Conservation (phyloP, 1,284 basidiomycete genomes). For the Boletus semigastroideus region DNA sequence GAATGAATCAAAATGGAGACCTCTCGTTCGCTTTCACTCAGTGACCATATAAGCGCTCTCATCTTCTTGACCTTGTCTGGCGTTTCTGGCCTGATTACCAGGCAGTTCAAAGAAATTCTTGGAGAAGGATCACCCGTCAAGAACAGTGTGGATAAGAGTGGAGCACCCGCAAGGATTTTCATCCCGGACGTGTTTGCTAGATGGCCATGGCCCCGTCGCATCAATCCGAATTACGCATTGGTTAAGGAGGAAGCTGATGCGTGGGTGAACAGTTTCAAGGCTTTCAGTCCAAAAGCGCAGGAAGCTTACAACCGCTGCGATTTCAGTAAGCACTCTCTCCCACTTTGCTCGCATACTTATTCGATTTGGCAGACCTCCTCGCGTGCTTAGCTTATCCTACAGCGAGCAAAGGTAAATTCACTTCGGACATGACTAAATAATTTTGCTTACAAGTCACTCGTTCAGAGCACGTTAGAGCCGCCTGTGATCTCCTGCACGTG, state of each 20-base stretch:
- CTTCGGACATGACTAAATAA: too few relatives aligned
- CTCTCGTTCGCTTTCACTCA: too few relatives aligned
- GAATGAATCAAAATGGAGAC: too few relatives aligned
- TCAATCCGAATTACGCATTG: conserved; percentile 13
- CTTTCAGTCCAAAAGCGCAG: conserved; percentile 16
- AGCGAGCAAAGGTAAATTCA: conserved; percentile 3
- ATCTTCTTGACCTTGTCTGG: too few relatives aligned
- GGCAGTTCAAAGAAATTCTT: too few relatives aligned
- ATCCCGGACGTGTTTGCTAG: conserved; percentile 16
- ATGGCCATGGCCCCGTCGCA: conserved; percentile 21
- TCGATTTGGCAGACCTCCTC: conserved; percentile 8
- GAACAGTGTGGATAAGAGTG: neutral
- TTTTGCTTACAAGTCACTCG: neutral
- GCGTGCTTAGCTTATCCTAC: conserved; percentile 11
- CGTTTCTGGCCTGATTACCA: too few relatives aligned
- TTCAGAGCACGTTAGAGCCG: conserved; percentile 1
- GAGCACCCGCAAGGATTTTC: neutral
- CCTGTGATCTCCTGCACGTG: conserved; percentile 35
- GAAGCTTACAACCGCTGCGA: conserved; percentile 21
- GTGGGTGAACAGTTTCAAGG: conserved; percentile 14
- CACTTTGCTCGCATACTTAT: too few relatives aligned
- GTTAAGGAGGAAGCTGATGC: conserved; percentile 10
- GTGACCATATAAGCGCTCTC: too few relatives aligned
- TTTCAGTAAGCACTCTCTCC: conserved; percentile 7
- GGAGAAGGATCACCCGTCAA: neutral